phyloP scores from a whole-genome alignment of 2,329 filamentous ascomycete genomes.

The Cercospora brassicicola region DNA sequence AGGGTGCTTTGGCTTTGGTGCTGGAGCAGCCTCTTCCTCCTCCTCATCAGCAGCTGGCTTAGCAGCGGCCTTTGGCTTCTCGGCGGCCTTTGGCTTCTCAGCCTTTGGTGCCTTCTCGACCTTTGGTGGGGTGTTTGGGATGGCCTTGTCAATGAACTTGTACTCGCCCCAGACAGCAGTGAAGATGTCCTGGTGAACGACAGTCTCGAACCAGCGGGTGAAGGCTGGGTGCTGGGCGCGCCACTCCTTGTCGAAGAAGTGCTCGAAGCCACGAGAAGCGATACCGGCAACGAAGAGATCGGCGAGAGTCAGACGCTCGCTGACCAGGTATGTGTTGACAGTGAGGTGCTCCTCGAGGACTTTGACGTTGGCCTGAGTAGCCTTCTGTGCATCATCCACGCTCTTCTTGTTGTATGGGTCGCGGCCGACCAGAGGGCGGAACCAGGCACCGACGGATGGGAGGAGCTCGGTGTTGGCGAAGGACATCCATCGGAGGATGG shows the following conservation, averaged over 20 bases:
- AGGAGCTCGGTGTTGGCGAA: slow-evolving; percentile 91
- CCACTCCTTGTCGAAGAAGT: slow-evolving; percentile 90
- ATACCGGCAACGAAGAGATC: slow-evolving; percentile 82
- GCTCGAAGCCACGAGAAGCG: slow-evolving; percentile 84
- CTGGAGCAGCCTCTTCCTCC: slow-evolving; percentile 59
- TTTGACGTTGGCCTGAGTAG: slow-evolving; percentile 64
- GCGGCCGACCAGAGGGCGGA: slow-evolving; percentile 78
- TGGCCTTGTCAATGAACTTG: slow-evolving; percentile 76
- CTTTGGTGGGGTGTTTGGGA: slow-evolving; percentile 74
- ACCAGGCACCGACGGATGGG: slow-evolving; percentile 72
- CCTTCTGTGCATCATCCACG: slow-evolving; percentile 77
- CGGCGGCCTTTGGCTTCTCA: slow-evolving; percentile 65
- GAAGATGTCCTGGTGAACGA: slow-evolving; percentile 91
- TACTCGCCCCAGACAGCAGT: slow-evolving; percentile 73
- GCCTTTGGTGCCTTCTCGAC: slow-evolving; percentile 53
- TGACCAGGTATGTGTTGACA: slow-evolving; percentile 94
- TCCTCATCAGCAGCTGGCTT: slow-evolving; percentile 59
- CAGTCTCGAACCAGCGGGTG: slow-evolving; percentile 91
- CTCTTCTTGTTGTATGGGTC: slow-evolving; percentile 97
- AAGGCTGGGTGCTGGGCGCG: slow-evolving; percentile 79
- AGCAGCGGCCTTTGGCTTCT: slow-evolving; percentile 53
- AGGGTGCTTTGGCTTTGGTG: slow-evolving; percentile 95
- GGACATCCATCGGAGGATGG: slow-evolving; percentile 97
- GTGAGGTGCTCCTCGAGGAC: slow-evolving; percentile 84
- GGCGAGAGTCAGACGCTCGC: slow-evolving; percentile 95